Percentiles rank a stretch among this genome's conserved stretches.
Conservation (phyloP, 2,329 filamentous ascomycete genomes). For the Keithomyces neogunnii region DNA sequence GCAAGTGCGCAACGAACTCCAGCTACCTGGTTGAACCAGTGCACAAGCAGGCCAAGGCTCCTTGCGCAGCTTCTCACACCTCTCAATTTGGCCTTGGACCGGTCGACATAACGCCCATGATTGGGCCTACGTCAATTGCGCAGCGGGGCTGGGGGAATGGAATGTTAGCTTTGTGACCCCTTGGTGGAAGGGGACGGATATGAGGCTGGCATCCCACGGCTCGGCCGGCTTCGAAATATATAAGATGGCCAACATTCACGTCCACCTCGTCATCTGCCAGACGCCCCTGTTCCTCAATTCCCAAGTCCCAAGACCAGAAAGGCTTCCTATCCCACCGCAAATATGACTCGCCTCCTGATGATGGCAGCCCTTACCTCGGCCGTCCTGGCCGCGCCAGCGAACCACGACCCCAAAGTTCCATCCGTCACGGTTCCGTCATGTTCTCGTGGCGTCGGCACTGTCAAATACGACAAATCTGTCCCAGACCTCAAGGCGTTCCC, state of each 20-base stretch:
- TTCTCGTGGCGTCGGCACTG: constrained; percentile 21
- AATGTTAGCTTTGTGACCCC: not conserved
- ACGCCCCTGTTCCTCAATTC: not conserved
- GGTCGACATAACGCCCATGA: too few relatives aligned
- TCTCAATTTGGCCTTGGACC: too few relatives aligned
- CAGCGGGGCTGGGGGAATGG: not conserved
- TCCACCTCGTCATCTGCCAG: not conserved
- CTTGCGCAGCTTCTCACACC: not conserved
- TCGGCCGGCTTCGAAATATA: not conserved
- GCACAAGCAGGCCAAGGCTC: not conserved
- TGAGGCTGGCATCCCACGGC: not conserved
- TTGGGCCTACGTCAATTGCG: not conserved
- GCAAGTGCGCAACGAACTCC: not conserved
- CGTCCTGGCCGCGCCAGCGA: constrained; percentile 1
- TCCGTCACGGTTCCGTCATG: constrained; percentile 30
- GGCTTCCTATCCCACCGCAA: not conserved
- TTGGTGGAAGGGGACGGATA: not conserved
- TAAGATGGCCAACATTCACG: not conserved
- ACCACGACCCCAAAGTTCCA: constrained; percentile 11
- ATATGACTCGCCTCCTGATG: constrained; percentile 4
- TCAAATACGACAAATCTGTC: constrained; percentile 32
- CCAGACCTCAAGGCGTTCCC: constrained; percentile 33
- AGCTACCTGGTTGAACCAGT: not conserved
- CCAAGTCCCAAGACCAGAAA: not conserved
- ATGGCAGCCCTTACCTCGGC: constrained; percentile 4